Conservation (phyloP, 495 filamentous ascomycete species). For the Lasiosphaeris hirsuta region DNA sequence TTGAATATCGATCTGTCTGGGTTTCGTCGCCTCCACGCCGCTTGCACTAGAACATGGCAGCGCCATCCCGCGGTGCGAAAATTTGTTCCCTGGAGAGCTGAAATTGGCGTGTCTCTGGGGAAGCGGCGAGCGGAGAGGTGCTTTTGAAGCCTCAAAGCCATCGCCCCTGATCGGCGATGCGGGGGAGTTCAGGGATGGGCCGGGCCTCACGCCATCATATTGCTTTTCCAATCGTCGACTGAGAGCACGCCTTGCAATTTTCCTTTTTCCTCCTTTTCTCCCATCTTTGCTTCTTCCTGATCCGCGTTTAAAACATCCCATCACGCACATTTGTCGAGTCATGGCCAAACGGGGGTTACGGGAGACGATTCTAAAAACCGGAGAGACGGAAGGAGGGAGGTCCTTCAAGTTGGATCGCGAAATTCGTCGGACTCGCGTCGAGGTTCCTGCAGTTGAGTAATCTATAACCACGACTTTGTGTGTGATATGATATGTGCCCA, state of each 20-base stretch:
- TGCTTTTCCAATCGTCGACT: no score
- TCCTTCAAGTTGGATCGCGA: not conserved
- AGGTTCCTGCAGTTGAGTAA: conserved; percentile 7
- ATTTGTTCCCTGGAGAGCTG: conserved; percentile 1
- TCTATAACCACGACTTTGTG: not conserved
- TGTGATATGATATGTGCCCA: no score
- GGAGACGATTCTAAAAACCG: no score
- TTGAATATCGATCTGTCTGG: not conserved
- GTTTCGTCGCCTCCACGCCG: no score
- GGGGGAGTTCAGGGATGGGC: conserved; percentile 10
- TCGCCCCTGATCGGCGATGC: conserved; percentile 6
- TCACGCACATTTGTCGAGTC: no score
- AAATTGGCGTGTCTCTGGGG: not conserved
- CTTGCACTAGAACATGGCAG: not conserved
- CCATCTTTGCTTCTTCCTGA: not conserved
- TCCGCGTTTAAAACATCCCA: no score
- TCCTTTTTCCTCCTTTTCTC: conserved; percentile 1
- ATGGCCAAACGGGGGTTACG: no score
- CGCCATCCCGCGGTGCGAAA: no score
- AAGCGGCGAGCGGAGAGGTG: not conserved
- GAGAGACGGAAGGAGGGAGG: not conserved
- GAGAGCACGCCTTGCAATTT: not conserved
- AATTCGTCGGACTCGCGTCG: not conserved
- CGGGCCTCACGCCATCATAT: not conserved
- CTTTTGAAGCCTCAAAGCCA: no score